Base-by-base conservation (phyloP, 2,329 filamentous ascomycete genomes). In the Exophiala aquamarina region DNA sequence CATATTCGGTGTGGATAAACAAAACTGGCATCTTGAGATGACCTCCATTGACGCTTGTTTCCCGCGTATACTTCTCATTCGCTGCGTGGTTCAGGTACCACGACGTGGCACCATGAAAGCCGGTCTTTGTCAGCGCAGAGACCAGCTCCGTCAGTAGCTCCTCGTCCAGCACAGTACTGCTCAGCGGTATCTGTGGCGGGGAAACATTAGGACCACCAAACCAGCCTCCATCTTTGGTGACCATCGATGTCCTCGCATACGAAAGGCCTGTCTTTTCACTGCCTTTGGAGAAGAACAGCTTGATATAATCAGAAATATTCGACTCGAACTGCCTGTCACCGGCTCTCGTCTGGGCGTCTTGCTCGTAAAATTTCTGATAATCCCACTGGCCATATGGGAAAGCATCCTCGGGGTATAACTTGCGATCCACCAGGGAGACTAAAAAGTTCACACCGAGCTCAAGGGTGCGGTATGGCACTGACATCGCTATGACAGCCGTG, bases 11-110 rank as follows among this genome's bases (percentile, higher is more conserved):
- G 13, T 48, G 36, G 4, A 48, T 11, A 23, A 41, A 43, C 15
- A 48, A 23, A 8, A 41, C 29, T 3, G 45, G 45, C 39, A 48
- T 32, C 15, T 38, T 39, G 18, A 48, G 26, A 5, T 6, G 14
- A 3, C 39, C 45, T 6, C 39, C 39, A 31, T 62, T 64, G 29
- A 76, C 52, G 3, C 68, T 67, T 55, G 61, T 63, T 28, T 66
- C 61, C 14, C 17, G 37, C 15, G 65, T 64, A 54, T 71, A 76
- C 35, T 62, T 64, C 2, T 51, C 57, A 42, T 77, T 76, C 9
- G 56, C 59, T 4, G 63, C 59, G 49, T 73, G 69, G 50, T 76
- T 70, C 23, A 69, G 47, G 49, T 76, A 77, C 52, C 65, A 71
- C 0, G 67, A 63, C 19, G 62, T 63, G 1, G 65, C 60, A 1